phyloP scores from a whole-genome alignment of 2,329 filamentous ascomycete species.

The Aspergillus hortae region DNA sequence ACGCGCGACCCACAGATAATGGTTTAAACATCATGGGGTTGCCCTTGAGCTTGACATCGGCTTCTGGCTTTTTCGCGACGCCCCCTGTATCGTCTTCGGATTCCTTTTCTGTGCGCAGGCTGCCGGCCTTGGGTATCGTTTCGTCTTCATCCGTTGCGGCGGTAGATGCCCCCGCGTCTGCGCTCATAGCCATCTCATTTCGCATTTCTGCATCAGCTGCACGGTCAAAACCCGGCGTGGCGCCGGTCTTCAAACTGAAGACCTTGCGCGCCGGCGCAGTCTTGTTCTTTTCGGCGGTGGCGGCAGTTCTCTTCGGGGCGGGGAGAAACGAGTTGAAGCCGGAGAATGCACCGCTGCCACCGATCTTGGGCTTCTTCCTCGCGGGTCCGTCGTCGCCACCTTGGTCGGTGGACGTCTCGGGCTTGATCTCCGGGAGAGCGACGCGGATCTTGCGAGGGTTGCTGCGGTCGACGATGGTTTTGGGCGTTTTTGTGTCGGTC shows the following conservation, averaged over 20 bases:
- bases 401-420: slow-evolving; percentile 25
- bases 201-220: slow-evolving; percentile 45
- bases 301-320: slow-evolving; percentile 63
- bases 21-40: slow-evolving; percentile 88
- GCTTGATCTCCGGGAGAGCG: slow-evolving; percentile 61
- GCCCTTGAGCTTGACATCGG: slow-evolving; percentile 56
- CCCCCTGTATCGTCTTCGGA: slow-evolving; percentile 4
- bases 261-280: slow-evolving; percentile 49
- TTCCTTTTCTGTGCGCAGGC: slow-evolving; percentile 13
- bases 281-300: slow-evolving; percentile 26
- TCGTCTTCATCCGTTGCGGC: slow-evolving; percentile 32
- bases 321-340: slow-evolving; percentile 86
- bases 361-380: slow-evolving; percentile 66
- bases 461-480: slow-evolving; percentile 76
- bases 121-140: slow-evolving; percentile 24
- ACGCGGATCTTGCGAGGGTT: slow-evolving; percentile 83
- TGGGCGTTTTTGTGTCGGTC: slow-evolving; percentile 47
- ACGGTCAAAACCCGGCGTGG: slow-evolving; percentile 75
- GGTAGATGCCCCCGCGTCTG: slow-evolving; percentile 4
- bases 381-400: slow-evolving; percentile 55
- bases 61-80: slow-evolving; percentile 16
- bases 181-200: slow-evolving; percentile 22
- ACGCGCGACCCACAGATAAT: slow-evolving; percentile 74
- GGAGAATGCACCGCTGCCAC: slow-evolving; percentile 65
- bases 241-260: slow-evolving; percentile 76